Percentiles rank a stretch among this genome's conserved stretches.
Evolutionary conservation across 305 asterid genomes (phyloP).

Genomic region (Ajuga reptans): DNA sequence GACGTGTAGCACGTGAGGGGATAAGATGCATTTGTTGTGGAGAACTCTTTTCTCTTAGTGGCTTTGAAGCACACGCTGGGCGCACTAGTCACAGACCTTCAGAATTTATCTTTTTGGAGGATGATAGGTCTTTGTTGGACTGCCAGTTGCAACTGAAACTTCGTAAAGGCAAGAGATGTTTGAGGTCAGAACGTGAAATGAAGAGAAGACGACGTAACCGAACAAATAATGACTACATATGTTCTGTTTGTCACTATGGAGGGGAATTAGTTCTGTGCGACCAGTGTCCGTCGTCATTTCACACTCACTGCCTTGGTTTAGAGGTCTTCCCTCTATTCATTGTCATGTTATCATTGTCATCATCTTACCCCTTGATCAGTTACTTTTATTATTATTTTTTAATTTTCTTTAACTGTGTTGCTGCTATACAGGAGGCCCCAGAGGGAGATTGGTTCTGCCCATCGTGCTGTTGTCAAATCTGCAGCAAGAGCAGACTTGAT

Average conservation of each 20-base stretch:
- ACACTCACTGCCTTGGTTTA: constrained; percentile 62
- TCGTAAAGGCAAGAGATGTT: constrained; percentile 13
- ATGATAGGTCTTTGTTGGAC: constrained; percentile 63
- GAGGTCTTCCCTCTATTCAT: constrained; percentile 36
- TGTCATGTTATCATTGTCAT: constrained; percentile 8
- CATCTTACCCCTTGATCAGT: constrained; percentile 1
- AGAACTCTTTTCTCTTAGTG: constrained; percentile 40
- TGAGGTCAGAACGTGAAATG: constrained; percentile 21
- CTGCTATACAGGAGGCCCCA: constrained; percentile 57
- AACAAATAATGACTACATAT: constrained; percentile 46
- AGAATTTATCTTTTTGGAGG: constrained; percentile 55
- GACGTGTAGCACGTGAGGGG: constrained; percentile 71
- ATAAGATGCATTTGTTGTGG: constrained; percentile 73
- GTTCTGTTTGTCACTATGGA: constrained; percentile 76
- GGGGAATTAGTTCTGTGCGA: constrained; percentile 79
- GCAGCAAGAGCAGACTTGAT: constrained; percentile 36
- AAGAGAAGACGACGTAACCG: constrained; percentile 21
- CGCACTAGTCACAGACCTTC: constrained; percentile 53
- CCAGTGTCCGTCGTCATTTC: constrained; percentile 87
- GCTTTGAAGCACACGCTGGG: constrained; percentile 71
- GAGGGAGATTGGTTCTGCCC: constrained; percentile 94
- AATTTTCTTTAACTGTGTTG: constrained; percentile 16
- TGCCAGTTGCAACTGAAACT: constrained; percentile 52
- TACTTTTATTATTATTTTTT: too few relatives aligned
- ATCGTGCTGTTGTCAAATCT: constrained; percentile 72